These are phyloP conservation scores for Sporothrix protearum DNA, from an alignment of 2,329 filamentous ascomycete species.

Conservation along the genomic window DNA sequence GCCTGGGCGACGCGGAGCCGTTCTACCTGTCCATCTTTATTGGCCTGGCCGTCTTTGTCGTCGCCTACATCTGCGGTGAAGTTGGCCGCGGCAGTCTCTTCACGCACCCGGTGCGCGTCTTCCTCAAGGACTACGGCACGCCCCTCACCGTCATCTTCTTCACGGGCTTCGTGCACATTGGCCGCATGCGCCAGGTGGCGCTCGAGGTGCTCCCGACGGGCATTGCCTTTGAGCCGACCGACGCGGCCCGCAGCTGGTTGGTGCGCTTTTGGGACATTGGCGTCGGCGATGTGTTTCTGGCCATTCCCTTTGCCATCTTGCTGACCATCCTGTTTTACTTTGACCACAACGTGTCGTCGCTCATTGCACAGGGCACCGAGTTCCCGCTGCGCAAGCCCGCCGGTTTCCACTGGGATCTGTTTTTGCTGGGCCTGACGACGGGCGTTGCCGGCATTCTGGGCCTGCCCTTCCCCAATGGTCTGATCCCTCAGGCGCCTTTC, in stretches of 20 bases:
- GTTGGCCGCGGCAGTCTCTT: slow-evolving; percentile 71
- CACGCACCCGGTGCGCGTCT: slow-evolving; percentile 69
- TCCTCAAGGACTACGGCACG: slow-evolving; percentile 86
- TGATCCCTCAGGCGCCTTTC: slow-evolving; percentile 80
- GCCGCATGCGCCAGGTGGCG: slow-evolving; percentile 69
- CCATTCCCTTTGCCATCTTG: slow-evolving; percentile 80
- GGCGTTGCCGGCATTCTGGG: slow-evolving; percentile 72
- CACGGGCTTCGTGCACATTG: slow-evolving; percentile 82
- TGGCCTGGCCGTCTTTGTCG: slow-evolving; percentile 71
- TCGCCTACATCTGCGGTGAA: slow-evolving; percentile 69
- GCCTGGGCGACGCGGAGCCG: slow-evolving; percentile 63
- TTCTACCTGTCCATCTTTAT: slow-evolving; percentile 78
- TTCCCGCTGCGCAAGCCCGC: slow-evolving; percentile 77
- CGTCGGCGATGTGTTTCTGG: slow-evolving; percentile 71
- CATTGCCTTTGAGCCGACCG: slow-evolving; percentile 74
- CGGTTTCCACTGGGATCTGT: slow-evolving; percentile 82
- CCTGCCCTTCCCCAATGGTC: slow-evolving; percentile 75
- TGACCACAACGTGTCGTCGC: slow-evolving; percentile 81
- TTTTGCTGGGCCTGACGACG: slow-evolving; percentile 74
- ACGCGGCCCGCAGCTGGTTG: slow-evolving; percentile 66
- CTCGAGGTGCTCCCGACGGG: slow-evolving; percentile 71
- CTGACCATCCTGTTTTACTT: slow-evolving; percentile 86
- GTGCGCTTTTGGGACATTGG: slow-evolving; percentile 76
- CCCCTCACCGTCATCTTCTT: slow-evolving; percentile 82
- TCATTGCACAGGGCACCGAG: slow-evolving; percentile 79